Evolutionary conservation across 768 basidiomycete genomes (phyloP).

Genomic region (Tephrocybe sp.): DNA sequence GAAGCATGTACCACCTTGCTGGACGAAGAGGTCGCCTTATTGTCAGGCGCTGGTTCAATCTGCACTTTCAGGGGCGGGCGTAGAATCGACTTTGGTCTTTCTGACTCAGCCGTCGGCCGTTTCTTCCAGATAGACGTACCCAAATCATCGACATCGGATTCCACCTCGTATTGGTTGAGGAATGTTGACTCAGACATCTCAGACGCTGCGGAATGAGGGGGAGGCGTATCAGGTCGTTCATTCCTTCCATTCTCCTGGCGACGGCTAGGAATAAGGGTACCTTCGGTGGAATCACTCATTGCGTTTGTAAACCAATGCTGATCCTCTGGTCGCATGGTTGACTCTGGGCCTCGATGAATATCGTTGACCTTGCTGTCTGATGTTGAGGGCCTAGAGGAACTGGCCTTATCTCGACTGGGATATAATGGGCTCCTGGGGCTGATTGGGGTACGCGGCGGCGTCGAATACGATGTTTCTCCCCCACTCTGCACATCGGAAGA

Average conservation of each 20-base stretch:
- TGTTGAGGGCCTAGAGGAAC: conserved; percentile 21
- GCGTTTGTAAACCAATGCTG: conserved; percentile 23
- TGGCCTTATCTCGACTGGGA: conserved; percentile 29
- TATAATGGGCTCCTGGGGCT: conserved; percentile 46
- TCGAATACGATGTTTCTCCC: conserved; percentile 39
- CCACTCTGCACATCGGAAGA: conserved; percentile 35
- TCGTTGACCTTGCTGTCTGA: conserved; percentile 22
- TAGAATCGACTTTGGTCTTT: conserved; percentile 26
- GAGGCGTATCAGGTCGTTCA: conserved; percentile 15
- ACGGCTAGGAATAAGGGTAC: conserved; percentile 20
- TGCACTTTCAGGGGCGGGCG: conserved; percentile 45
- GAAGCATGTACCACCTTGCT: conserved; percentile 12
- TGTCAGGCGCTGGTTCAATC: conserved; percentile 28
- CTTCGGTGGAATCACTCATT: conserved; percentile 21
- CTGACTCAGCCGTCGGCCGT: conserved; percentile 29
- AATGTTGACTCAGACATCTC: conserved; percentile 15
- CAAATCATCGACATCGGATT: conserved; percentile 42
- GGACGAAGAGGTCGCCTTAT: conserved; percentile 4
- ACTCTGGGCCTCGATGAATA: conserved; percentile 19
- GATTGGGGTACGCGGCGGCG: conserved; percentile 63
- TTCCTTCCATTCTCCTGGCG: background rate
- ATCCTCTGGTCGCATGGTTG: conserved; percentile 30
- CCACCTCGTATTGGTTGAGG: conserved; percentile 32
- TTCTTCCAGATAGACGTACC: conserved; percentile 45
- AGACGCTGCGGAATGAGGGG: conserved; percentile 19